Evolutionary conservation across 1,284 basidiomycete genomes (phyloP).

Genomic region (Hymenochaete sp.): DNA sequence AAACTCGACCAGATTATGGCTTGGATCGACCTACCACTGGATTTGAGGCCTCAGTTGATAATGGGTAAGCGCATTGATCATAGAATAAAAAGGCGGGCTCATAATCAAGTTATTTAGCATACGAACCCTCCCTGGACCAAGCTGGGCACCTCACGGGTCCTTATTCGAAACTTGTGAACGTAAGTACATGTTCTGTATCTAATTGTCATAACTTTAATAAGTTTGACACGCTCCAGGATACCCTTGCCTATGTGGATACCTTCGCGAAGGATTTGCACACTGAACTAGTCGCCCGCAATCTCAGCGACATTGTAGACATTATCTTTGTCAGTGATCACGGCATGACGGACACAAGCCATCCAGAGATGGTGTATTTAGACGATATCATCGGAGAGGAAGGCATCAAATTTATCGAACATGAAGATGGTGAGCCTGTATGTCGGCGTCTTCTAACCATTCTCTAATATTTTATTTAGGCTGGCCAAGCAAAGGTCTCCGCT

Average conservation of each 20-base stretch:
- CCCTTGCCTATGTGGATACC: constrained; percentile 59
- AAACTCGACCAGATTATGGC: constrained; percentile 68
- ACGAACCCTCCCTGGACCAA: constrained; percentile 72
- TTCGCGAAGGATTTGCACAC: constrained; percentile 67
- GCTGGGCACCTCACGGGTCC: constrained; percentile 77
- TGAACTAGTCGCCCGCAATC: constrained; percentile 60
- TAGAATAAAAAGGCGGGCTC: neutral
- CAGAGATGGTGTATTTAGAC: constrained; percentile 73
- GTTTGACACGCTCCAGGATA: constrained; percentile 37
- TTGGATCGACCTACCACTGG: constrained; percentile 71
- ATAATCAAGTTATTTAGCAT: constrained; percentile 36
- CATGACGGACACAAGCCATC: constrained; percentile 80
- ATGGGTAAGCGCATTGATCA: constrained; percentile 44
- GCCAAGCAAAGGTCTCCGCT: constrained; percentile 80
- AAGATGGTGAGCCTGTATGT: constrained; percentile 48
- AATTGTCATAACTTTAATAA: neutral
- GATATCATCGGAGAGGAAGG: constrained; percentile 70
- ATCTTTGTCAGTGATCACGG: constrained; percentile 91
- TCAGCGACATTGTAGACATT: constrained; percentile 78
- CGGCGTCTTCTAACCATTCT: neutral
- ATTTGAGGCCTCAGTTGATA: constrained; percentile 68
- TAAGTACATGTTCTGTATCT: constrained; percentile 28
- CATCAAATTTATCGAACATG: constrained; percentile 52
- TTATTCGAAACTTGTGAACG: constrained; percentile 62
- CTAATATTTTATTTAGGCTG: constrained; percentile 41